Percentiles rank a stretch among this genome's conserved stretches.
These are phyloP conservation scores for Aspergillus sojae DNA, from an alignment of 2,329 filamentous ascomycete species.

Conservation along the genomic window DNA sequence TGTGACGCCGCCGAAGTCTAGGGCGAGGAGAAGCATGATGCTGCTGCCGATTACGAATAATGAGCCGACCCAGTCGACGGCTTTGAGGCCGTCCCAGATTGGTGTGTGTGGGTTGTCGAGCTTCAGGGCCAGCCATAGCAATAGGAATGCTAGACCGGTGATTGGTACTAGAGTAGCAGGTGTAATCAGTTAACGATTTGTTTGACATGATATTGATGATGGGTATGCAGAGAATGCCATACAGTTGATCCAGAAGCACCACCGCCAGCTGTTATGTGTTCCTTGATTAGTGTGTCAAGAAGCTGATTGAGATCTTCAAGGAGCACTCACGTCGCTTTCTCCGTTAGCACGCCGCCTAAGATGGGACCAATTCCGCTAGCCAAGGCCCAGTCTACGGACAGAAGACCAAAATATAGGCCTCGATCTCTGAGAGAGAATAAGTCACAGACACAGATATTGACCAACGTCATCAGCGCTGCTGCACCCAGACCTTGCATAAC, in stretches of 20 bases:
- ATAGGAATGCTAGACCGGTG: conserved; percentile 60
- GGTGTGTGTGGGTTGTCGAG: conserved; percentile 64
- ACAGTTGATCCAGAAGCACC: conserved; percentile 65
- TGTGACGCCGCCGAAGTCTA: conserved; percentile 78
- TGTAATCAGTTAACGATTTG: too few relatives aligned
- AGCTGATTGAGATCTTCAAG: not conserved
- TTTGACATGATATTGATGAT: not conserved
- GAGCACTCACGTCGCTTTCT: conserved; percentile 15
- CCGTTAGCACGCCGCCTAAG: conserved; percentile 32
- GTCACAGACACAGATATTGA: conserved; percentile 54
- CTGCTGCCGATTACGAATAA: conserved; percentile 73
- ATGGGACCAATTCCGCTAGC: conserved; percentile 41
- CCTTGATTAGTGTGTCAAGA: not conserved
- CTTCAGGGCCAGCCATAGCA: conserved; percentile 62
- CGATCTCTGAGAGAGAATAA: conserved; percentile 45
- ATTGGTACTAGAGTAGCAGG: conserved; percentile 49
- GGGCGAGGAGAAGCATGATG: conserved; percentile 83
- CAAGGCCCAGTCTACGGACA: conserved; percentile 51
- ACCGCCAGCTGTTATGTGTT: conserved; percentile 53
- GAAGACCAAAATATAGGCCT: conserved; percentile 4
- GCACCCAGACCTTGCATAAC: conserved; percentile 54
- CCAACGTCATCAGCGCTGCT: conserved; percentile 51
- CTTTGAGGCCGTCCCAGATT: conserved; percentile 58
- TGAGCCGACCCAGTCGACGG: conserved; percentile 67
- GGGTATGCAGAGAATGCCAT: not conserved